Percentiles rank a stretch among this genome's conserved stretches.
Evolutionary conservation across 164 flowering plant species (phyloP).

Genomic region (Piper betle): DNA sequence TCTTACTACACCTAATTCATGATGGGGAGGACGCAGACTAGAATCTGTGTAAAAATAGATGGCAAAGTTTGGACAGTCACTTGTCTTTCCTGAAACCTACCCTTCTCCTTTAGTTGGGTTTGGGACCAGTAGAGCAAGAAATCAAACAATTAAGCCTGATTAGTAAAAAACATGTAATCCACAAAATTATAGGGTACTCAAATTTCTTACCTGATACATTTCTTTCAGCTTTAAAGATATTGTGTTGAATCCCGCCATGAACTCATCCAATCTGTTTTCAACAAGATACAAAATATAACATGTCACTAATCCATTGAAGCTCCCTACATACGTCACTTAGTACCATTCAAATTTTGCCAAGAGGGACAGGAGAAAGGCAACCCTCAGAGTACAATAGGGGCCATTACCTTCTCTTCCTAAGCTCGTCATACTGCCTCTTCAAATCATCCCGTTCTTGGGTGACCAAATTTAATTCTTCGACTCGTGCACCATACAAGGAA

Average conservation of each 20-base stretch:
- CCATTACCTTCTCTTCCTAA: constrained; percentile 74
- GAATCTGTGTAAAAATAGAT: too few species aligned
- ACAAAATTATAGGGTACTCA: not conserved
- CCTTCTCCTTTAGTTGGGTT: too few species aligned
- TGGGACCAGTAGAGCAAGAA: too few species aligned
- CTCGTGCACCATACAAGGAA: constrained; percentile 63
- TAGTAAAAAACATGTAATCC: too few species aligned
- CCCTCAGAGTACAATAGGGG: not conserved
- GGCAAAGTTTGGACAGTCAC: too few species aligned
- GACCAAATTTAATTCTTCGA: constrained; percentile 63
- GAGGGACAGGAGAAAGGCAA: not conserved
- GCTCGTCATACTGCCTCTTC: constrained; percentile 82
- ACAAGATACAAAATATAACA: not conserved
- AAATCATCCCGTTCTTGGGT: constrained; percentile 85
- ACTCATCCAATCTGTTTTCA: constrained; percentile 74
- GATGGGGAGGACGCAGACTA: too few species aligned
- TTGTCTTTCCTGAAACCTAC: too few species aligned
- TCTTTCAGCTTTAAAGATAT: constrained; percentile 94
- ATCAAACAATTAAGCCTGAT: too few species aligned
- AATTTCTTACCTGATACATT: constrained; percentile 76
- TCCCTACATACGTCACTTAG: too few species aligned
- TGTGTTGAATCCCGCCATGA: constrained; percentile 92
- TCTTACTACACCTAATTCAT: too few species aligned
- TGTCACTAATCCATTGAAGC: not conserved
- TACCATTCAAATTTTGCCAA: not conserved